Base-by-base conservation (phyloP, 78 protist species). In the Speleostelium caveatum region DNA sequence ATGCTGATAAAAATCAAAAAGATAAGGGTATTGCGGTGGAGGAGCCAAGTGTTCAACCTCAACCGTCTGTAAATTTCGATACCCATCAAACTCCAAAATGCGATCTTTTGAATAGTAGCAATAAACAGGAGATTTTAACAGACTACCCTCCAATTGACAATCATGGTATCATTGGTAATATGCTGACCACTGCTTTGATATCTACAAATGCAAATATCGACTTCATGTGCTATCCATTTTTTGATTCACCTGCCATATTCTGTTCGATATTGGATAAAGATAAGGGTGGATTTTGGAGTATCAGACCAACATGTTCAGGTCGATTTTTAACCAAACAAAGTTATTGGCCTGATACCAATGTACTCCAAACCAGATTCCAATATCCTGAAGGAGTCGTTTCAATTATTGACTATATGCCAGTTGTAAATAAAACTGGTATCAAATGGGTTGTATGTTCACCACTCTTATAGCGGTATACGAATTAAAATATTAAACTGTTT, bases 321-420 rank as follows among this genome's bases (percentile, higher is more conserved):
- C 26, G 35, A 21, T 68, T 32, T 21, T 75, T 60, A 56, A 35
- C 65, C 38, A 88, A 75, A 36, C 94, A 88, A 62, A 49, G 65
- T 2, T 88, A 75, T 56, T 88, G 94, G 94, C 94, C 94, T 6
- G 87, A 75, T 36, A 75, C 94, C 3, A 88, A 88, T 51, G 86
- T 88, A 4, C 30, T 88, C 4, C 83, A 78, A 32, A 88, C 87
- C 7, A 65, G 78, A 51, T 75, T 88, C 65, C 67, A 75, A 12
- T 51, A 55, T 14, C 60, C 28, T 1, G 86, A 69, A 19, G 74
- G 65, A 6, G 87, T 88, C 0, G 77, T 73, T 17, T 28, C 69
- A 1, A 59, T 88, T 16, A 12, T 75, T 39, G 94, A 88, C 26
- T 88, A 88, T 36, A 88, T 88, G 94, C 94, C 94, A 22, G 42